Percentiles rank a stretch among this genome's conserved stretches.
Evolutionary conservation across 768 basidiomycete genomes (phyloP).

Genomic region (Russula sp.): DNA sequence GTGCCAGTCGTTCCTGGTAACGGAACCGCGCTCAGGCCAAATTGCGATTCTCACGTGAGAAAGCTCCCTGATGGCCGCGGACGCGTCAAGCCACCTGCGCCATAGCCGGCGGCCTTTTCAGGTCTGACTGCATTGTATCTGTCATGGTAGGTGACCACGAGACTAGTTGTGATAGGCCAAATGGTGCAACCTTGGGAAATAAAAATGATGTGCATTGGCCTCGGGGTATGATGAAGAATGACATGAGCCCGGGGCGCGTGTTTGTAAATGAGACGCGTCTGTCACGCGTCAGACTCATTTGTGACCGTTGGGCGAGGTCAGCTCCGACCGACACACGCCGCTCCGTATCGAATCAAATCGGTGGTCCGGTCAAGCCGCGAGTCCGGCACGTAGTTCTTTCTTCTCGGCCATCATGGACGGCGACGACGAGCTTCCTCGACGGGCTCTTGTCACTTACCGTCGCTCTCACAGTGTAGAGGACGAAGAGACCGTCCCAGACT

Average conservation of each 20-base stretch:
- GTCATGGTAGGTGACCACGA: background rate
- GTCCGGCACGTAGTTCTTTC: background rate
- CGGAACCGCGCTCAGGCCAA: background rate
- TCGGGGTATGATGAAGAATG: too few species aligned
- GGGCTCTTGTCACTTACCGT: slow-evolving; percentile 23
- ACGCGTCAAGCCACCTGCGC: slow-evolving; percentile 3
- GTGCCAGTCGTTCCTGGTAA: slow-evolving; percentile 12
- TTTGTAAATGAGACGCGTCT: slow-evolving; percentile 16
- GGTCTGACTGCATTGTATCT: background rate
- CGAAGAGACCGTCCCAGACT: slow-evolving; percentile 22
- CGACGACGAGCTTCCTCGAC: slow-evolving; percentile 32
- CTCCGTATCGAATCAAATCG: background rate
- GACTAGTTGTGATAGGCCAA: background rate
- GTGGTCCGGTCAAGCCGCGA: slow-evolving; percentile 11
- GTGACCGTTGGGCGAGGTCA: slow-evolving; percentile 20
- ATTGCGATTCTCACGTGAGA: slow-evolving; percentile 7
- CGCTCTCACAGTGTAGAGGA: slow-evolving; percentile 13
- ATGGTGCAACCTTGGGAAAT: background rate
- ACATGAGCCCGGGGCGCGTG: too few species aligned
- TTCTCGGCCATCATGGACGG: slow-evolving; percentile 11
- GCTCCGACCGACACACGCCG: background rate
- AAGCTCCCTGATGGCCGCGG: background rate
- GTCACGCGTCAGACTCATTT: slow-evolving; percentile 20
- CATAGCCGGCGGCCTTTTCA: background rate
- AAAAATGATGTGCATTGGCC: background rate